Base-by-base conservation (phyloP, 768 basidiomycete genomes). In the Rhodotorula graminis region DNA sequence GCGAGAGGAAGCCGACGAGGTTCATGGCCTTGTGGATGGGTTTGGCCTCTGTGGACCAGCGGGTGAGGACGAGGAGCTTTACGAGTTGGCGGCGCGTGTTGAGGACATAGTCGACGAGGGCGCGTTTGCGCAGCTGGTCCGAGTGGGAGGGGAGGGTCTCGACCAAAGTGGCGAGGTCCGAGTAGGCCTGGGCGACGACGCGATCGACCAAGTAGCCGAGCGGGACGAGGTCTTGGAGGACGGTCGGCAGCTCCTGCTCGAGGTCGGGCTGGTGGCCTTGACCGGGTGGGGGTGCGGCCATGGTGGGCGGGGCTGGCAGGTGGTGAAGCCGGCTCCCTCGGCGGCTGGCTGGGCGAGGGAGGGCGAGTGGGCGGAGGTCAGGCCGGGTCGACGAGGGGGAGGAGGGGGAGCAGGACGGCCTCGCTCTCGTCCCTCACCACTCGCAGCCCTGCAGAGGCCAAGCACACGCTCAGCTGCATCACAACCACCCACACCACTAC, bases 1-100 rank as follows among this genome's bases (percentile, higher is more conserved):
- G 86, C 85, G 90, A 86, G 37, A 95, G 86, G 79, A 93, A 95
- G 2, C 88, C 88, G 6, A 89, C 91, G 62, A 93, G 88, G 80
- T 93, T 93, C 67, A 76, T 73, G 50, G 73, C 76, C 46, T 73
- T 76, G 7, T 29, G 53, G 31, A 80, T 61, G 15, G 63, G 66
- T 8, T 65, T 62, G 5, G 74, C 69, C 60, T 93, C 92, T 71
- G 90, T 85, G 50, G 90, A 85, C 93, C 93, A 96, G 77, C 92
- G 90, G 15, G 86, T 85, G 42, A 93, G 86, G 19, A 92, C 93
- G 77, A 92, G 91, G 23, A 94, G 82, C 80, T 93, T 93, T 44
- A 92, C 89, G 47, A 92, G 87, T 78, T 95, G 92, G 77, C 92
- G 90, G 81, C 94, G 90, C 11, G 86, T 90, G 80, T 89, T 88